A percentile compares a stretch with the other conserved stretches of the same genome.
Evolutionary conservation across 495 filamentous ascomycete species (phyloP).

Genomic region (Xylaria grammica): DNA sequence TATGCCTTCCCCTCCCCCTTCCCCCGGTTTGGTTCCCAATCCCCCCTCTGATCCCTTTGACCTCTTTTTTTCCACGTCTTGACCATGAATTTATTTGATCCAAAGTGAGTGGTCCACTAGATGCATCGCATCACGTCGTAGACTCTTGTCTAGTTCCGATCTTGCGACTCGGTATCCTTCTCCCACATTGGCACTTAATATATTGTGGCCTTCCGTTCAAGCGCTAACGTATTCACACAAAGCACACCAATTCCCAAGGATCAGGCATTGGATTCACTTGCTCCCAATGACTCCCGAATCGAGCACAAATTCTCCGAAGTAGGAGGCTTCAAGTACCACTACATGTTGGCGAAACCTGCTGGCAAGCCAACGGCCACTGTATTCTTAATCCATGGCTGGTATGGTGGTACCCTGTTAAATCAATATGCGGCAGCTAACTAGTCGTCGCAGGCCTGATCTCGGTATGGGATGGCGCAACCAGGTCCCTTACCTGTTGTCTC

Average conservation of each 20-base stretch:
- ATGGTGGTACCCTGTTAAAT: slow-evolving; percentile 20
- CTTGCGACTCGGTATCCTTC: neutral
- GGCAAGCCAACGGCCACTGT: slow-evolving; percentile 63
- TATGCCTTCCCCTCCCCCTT: slow-evolving; percentile 4
- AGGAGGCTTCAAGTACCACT: slow-evolving; percentile 71
- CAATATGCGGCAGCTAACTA: slow-evolving; percentile 5
- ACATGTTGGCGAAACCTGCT: slow-evolving; percentile 67
- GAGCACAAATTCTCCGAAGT: slow-evolving; percentile 63
- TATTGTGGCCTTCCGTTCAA: neutral
- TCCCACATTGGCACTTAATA: neutral
- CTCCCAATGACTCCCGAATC: slow-evolving; percentile 67
- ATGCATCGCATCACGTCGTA: neutral
- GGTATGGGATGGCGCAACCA: slow-evolving; percentile 80
- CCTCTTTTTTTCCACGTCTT: neutral
- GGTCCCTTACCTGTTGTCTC: slow-evolving; percentile 73
- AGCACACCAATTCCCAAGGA: slow-evolving; percentile 10
- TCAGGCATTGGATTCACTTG: slow-evolving; percentile 65
- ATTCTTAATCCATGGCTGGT: slow-evolving; percentile 67
- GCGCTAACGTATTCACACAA: slow-evolving; percentile 6
- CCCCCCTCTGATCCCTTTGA: neutral
- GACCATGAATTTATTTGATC: neutral
- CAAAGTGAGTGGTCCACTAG: neutral
- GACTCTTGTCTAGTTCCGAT: neutral
- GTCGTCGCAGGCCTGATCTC: slow-evolving; percentile 60
- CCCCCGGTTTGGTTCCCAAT: neutral